A percentile compares a stretch with the other conserved stretches of the same genome.
These are phyloP conservation scores for Cyclotella atomus DNA, from an alignment of 108 stramenopile species.

Conservation along the genomic window DNA sequence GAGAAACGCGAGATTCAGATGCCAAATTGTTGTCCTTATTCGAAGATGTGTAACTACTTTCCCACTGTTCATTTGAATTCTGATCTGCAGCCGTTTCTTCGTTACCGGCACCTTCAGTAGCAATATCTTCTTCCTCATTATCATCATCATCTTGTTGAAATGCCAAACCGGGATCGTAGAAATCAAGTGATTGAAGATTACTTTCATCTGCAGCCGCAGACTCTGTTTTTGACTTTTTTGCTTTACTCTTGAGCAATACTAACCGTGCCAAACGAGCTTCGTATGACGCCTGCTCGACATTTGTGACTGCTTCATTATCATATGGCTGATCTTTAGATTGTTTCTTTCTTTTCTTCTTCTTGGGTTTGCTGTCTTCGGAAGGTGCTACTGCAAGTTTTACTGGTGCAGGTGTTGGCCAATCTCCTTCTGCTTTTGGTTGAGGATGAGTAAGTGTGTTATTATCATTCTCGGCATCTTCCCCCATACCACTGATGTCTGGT, in stretches of 20 bases:
- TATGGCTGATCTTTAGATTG: slow-evolving; percentile 15
- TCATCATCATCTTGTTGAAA: slow-evolving; percentile 29
- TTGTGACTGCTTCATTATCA: slow-evolving; percentile 23
- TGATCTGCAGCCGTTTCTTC: not conserved
- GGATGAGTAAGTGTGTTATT: no score
- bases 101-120: no score
- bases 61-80: not conserved
- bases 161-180: slow-evolving; percentile 43
- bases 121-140: not conserved
- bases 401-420: not conserved
- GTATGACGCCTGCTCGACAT: slow-evolving; percentile 42
- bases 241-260: slow-evolving; percentile 29
- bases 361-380: not conserved
- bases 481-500: no score
- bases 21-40: not conserved
- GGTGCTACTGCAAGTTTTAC: not conserved
- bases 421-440: no score
- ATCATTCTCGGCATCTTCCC: no score
- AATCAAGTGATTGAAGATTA: slow-evolving; percentile 1
- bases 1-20: not conserved
- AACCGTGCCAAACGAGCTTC: slow-evolving; percentile 41
- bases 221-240: no score
- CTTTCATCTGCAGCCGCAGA: not conserved
- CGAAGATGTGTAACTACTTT: not conserved
- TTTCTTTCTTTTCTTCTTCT: slow-evolving; percentile 12